Percentiles rank a stretch among this genome's conserved stretches.
These are phyloP conservation scores for Tolypocladium guangdongense DNA, from an alignment of 2,329 filamentous ascomycete species.

Conservation along the genomic window DNA sequence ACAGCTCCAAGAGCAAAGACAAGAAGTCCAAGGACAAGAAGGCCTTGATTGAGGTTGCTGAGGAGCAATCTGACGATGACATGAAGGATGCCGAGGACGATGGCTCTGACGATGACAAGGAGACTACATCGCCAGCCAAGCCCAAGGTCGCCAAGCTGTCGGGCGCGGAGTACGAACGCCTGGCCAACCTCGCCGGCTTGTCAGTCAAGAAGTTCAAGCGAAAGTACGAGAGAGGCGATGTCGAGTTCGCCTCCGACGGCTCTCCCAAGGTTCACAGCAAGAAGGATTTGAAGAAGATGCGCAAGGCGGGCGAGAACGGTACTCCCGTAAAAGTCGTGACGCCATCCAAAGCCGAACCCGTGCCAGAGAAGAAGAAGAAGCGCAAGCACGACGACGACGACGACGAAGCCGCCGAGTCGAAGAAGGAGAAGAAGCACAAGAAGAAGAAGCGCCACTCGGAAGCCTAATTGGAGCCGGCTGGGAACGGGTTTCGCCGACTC, in stretches of 20 bases:
- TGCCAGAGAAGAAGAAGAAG: conserved; percentile 49
- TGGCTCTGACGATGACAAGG: conserved; percentile 22
- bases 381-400: conserved; percentile 57
- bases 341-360: conserved; percentile 28
- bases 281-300: conserved; percentile 65
- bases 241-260: conserved; percentile 54
- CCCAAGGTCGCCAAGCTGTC: conserved; percentile 32
- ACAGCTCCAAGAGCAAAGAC: conserved; percentile 23
- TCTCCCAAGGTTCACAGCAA: conserved; percentile 59
- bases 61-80: conserved; percentile 30
- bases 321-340: conserved; percentile 31
- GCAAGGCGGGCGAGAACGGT: conserved; percentile 46
- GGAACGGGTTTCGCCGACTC: conserved; percentile 1
- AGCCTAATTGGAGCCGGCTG: conserved; percentile 4
- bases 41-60: conserved; percentile 28
- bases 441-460: conserved; percentile 33
- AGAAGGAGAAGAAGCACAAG: conserved; percentile 48
- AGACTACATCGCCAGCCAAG: conserved; percentile 21
- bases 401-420: conserved; percentile 48
- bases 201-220: conserved; percentile 68
- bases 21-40: conserved; percentile 35
- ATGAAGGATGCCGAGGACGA: conserved; percentile 33
- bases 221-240: conserved; percentile 67
- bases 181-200: conserved; percentile 57
- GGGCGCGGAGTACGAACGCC: conserved; percentile 44